Evolutionary conservation across 257 asterid genomes (phyloP).

Genomic region (Solanum clarkiae): DNA sequence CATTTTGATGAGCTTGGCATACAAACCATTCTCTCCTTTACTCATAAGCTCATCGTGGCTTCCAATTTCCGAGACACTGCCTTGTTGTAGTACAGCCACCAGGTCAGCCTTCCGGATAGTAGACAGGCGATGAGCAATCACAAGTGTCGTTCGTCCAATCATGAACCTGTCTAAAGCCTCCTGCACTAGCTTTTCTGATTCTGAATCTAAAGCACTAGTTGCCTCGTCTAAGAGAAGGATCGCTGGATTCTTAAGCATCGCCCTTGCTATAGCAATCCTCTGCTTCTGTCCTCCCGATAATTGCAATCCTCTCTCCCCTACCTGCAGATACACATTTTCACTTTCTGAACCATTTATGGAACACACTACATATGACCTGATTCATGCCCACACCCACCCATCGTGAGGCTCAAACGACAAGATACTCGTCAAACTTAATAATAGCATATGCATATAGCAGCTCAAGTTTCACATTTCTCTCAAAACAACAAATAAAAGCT

Average conservation of each 20-base stretch:
- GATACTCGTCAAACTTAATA: background rate
- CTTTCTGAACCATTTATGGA: background rate
- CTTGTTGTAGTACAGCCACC: constrained; percentile 58
- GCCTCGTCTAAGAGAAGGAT: constrained; percentile 81
- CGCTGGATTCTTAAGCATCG: constrained; percentile 80
- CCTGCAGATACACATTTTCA: constrained; percentile 15
- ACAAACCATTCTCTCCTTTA: constrained; percentile 69
- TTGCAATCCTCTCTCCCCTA: constrained; percentile 84
- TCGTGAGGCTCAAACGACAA: background rate
- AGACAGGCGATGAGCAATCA: constrained; percentile 83
- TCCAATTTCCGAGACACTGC: constrained; percentile 54
- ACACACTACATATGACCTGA: background rate
- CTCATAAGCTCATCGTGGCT: constrained; percentile 72
- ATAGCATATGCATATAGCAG: background rate
- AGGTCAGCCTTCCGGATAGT: constrained; percentile 84
- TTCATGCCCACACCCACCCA: background rate
- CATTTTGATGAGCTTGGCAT: constrained; percentile 73
- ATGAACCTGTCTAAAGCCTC: constrained; percentile 88
- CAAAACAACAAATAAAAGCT: background rate
- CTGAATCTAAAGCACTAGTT: constrained; percentile 82
- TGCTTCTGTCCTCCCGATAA: constrained; percentile 94
- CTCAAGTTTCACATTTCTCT: background rate
- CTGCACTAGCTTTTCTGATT: constrained; percentile 84
- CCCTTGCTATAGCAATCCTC: constrained; percentile 83
- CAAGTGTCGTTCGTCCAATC: constrained; percentile 87